Base-by-base conservation (phyloP, 106 monocot species). In the Dendrobium catenatum region DNA sequence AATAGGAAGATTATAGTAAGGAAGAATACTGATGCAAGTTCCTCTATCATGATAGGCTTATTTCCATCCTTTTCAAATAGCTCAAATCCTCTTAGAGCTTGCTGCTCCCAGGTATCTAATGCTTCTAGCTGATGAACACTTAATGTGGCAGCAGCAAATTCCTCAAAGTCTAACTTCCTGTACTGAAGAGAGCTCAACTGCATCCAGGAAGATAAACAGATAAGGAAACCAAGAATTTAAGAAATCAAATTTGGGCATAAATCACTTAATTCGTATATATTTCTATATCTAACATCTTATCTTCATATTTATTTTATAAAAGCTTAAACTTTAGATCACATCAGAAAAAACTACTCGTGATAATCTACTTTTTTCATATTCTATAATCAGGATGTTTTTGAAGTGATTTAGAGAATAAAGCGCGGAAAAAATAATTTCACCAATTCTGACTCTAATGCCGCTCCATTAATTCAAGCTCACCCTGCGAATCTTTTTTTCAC, bases 101-200 rank as follows among this genome's bases (percentile, higher is more conserved):
- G 94, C 42, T 89, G 89, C 82, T 98, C 98, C 98, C 98, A 98
- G 19, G 68, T 88, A 47, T 88, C 94, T 20, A 83, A 51, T 22
- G 77, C 89, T 88, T 98, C 98, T 66, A 98, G 78, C 76, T 98
- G 98, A 87, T 98, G 84, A 46, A 98, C 88, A 24, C 92, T 98
- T 48, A 85, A 85, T 6, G 95, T 87, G 19, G 94, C 89, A 41
- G 93, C 94, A 44, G 87, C 85, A 86, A 95, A 98, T 83, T 98
- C 98, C 73, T 95, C 89, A 22, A 98, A 98, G 80, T 98, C 95
- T 47, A 98, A 37, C 44, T 91, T 98, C 61, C 88, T 84, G 55
- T 93, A 84, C 80, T 93, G 95, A 79, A 96, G 84, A 55, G 93
- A 89, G 81, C 96, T 89, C 55, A 96, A 85, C 96, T 96, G 49